These are phyloP conservation scores for Coniochaeta pulveracea DNA, from an alignment of 2,329 filamentous ascomycete species.

Conservation along the genomic window DNA sequence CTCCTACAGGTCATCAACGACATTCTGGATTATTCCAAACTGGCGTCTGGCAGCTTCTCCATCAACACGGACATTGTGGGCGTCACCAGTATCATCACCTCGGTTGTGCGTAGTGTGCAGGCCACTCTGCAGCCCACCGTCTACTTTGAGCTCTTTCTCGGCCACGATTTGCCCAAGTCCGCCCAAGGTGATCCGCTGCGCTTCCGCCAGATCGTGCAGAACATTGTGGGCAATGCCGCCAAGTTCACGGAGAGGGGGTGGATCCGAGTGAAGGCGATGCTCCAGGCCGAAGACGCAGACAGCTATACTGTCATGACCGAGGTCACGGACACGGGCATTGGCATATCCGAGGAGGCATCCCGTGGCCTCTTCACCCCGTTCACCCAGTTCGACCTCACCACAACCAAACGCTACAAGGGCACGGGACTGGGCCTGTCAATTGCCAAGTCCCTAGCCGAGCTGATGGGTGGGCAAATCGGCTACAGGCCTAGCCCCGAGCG, in stretches of 20 bases:
- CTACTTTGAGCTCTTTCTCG: constrained; percentile 28
- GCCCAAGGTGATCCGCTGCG: constrained; percentile 46
- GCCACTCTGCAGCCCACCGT: constrained; percentile 33
- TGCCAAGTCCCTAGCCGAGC: constrained; percentile 66
- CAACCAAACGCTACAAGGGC: constrained; percentile 67
- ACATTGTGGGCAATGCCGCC: constrained; percentile 47
- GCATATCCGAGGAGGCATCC: constrained; percentile 54
- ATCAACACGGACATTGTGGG: constrained; percentile 40
- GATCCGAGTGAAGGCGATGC: constrained; percentile 30
- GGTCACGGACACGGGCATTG: constrained; percentile 71
- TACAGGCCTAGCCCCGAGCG: constrained; percentile 29
- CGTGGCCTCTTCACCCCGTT: constrained; percentile 60
- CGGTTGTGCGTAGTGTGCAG: constrained; percentile 38
- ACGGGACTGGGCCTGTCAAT: constrained; percentile 71
- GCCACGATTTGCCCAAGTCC: constrained; percentile 33
- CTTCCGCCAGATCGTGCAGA: constrained; percentile 51
- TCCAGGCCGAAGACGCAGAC: constrained; percentile 27
- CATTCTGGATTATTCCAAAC: constrained; percentile 55
- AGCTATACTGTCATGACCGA: constrained; percentile 38
- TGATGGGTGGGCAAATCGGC: constrained; percentile 51
- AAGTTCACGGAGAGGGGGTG: constrained; percentile 50
- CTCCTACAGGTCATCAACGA: constrained; percentile 53
- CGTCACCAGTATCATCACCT: constrained; percentile 30
- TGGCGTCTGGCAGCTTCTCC: constrained; percentile 47
- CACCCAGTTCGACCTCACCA: constrained; percentile 70